A percentile compares a stretch with the other conserved stretches of the same genome.
phyloP scores from a whole-genome alignment of 192 early-diverging fungal genomes.

The Chytriomyces confervae region DNA sequence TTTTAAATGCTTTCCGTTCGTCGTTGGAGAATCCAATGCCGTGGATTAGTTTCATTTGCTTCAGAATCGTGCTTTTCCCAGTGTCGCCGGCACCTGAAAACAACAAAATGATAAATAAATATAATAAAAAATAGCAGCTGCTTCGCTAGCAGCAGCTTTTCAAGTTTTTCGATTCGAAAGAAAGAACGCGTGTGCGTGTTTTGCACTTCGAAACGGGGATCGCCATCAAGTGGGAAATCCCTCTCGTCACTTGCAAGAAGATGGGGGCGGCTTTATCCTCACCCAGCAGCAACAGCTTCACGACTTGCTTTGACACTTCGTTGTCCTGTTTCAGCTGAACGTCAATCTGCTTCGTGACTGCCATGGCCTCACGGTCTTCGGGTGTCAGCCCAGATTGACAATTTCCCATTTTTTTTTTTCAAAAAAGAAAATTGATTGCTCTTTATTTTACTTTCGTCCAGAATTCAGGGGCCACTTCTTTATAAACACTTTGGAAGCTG shows the following conservation, averaged over 20 bases:
- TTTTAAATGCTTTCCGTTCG: constrained; percentile 42
- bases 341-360: constrained; percentile 14
- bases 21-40: constrained; percentile 41
- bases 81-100: constrained; percentile 48
- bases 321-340: constrained; percentile 7
- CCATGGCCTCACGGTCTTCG: constrained; percentile 3
- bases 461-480: too few species aligned
- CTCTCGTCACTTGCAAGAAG: too few species aligned
- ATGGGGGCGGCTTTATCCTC: neutral
- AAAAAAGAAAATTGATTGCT: too few species aligned
- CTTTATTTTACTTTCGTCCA: too few species aligned
- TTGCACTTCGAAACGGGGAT: too few species aligned
- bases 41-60: constrained; percentile 52
- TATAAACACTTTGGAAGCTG: too few species aligned
- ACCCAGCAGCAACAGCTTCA: constrained; percentile 25
- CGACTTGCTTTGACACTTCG: neutral
- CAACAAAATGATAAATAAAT: neutral
- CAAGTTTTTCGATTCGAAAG: too few species aligned
- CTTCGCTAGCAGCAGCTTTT: too few species aligned
- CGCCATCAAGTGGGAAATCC: too few species aligned
- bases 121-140: too few species aligned
- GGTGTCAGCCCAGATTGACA: neutral
- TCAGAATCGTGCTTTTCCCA: constrained; percentile 55
- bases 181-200: too few species aligned
- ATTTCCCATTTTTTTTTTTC: constrained; percentile 5